Evolutionary conservation across 805 yeast genomes (phyloP), one percentile per base, ranked within the genome.

Genomic region (Lachancea sp.): DNA sequence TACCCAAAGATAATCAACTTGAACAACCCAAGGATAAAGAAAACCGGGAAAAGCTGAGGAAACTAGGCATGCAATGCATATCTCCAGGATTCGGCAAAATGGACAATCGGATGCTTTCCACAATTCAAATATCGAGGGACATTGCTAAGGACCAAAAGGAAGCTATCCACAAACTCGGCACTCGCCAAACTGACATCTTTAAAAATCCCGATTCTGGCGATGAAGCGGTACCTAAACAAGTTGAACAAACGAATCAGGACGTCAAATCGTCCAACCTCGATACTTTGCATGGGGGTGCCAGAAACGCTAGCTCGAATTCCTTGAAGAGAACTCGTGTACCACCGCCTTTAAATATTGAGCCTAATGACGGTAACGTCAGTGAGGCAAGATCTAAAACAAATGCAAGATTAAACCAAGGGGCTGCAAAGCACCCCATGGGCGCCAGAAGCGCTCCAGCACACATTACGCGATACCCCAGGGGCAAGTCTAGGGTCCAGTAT

Each of bases 51-150:
- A 34, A 36, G 15, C 36, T 40, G 12, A 42, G 48, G 25, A 43
- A 48, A 38, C 35, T 55, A 19, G 60, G 61, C 4, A 29, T 51
- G 34, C 40, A 51, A 41, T 54, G 60, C 33, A 52, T 50, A 5
- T 56, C 61, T 16, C 55, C 60, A 17, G 63, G 63, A 11, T 43
- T 58, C 25, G 43, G 54, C 9, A 49, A 47, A 21, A 40, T 58
- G 47, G 50, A 55, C 19, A 45, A 53, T 15, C 47, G 48, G 38
- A 54, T 50, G 55, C 33, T 56, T 34, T 41, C 42, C 13, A 52
- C 54, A 4, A 45, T 58, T 26, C 48, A 54, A 39, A 32, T 42
- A 13, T 58, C 61, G 8, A 52, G 49, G 35, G 47, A 46, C 45
- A 52, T 58, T 5, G 55, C 55, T 25, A 41, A 46, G 36, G 40